A percentile compares a stretch with the other conserved stretches of the same genome.
These are phyloP conservation scores for Ustilago shanxiensis DNA, from an alignment of 1,284 basidiomycete genomes.

Conservation along the genomic window DNA sequence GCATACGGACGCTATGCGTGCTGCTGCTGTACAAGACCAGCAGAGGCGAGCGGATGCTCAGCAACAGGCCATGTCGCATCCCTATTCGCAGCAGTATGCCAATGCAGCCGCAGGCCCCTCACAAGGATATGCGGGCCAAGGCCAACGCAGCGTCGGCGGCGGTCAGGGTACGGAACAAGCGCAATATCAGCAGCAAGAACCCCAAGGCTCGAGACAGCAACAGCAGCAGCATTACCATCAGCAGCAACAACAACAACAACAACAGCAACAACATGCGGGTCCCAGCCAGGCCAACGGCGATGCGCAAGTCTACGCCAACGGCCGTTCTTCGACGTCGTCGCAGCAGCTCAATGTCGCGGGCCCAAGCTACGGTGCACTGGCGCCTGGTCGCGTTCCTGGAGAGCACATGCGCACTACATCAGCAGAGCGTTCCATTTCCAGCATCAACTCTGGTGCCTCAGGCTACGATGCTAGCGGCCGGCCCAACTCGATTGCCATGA, in stretches of 20 bases:
- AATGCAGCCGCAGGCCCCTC: constrained; percentile 15
- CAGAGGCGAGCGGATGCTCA: constrained; percentile 18
- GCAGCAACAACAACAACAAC: constrained; percentile 39
- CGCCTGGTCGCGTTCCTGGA: constrained; percentile 13
- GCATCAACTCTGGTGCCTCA: constrained; percentile 35
- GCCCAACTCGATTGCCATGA: constrained; percentile 34
- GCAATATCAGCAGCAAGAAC: constrained; percentile 64
- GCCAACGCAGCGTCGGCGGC: constrained; percentile 11
- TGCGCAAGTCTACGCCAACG: constrained; percentile 19
- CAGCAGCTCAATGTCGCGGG: constrained; percentile 21
- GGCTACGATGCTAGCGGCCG: constrained; percentile 24
- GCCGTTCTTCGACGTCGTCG: constrained; percentile 30
- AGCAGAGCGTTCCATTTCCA: constrained; percentile 52
- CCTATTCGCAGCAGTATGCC: constrained; percentile 26
- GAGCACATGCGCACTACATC: constrained; percentile 47
- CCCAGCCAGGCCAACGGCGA: constrained; percentile 17
- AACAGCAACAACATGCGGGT: constrained; percentile 25
- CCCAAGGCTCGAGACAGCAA: constrained; percentile 60
- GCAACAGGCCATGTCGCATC: constrained; percentile 28
- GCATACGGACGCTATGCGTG: constrained; percentile 35
- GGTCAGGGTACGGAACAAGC: constrained; percentile 9
- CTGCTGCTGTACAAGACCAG: constrained; percentile 22
- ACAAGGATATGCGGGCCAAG: constrained; percentile 18
- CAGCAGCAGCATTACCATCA: constrained; percentile 25
- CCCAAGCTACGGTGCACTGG: constrained; percentile 31